Conservation (phyloP, 2,329 filamentous ascomycete species). For the Cytospora chrysosperma region DNA sequence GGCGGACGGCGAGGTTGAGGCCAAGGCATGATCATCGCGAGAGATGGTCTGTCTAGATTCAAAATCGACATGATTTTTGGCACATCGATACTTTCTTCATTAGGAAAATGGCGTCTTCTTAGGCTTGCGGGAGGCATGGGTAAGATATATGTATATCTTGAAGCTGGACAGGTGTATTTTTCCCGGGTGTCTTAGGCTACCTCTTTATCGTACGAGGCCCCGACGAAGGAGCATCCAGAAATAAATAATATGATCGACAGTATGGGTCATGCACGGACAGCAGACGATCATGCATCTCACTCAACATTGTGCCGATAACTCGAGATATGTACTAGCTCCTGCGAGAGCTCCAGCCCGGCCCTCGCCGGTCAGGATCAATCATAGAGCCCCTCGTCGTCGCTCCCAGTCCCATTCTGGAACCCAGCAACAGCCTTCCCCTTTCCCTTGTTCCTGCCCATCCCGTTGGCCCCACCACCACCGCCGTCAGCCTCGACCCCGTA, state of each 20-base stretch:
- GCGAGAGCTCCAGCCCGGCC: background rate
- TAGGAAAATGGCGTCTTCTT: no score
- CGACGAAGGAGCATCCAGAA: background rate
- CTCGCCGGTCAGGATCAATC: slow-evolving; percentile 33
- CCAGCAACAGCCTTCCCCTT: slow-evolving; percentile 56
- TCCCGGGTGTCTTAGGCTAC: background rate
- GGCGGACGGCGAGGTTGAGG: slow-evolving; percentile 32
- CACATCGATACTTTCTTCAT: background rate
- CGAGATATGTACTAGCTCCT: background rate
- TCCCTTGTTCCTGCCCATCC: slow-evolving; percentile 41
- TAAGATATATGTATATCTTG: no score
- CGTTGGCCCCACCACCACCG: slow-evolving; percentile 32
- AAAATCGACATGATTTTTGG: background rate
- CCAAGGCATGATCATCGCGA: slow-evolving; percentile 24
- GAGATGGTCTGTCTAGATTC: background rate
- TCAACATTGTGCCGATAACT: background rate
- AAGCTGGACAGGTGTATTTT: background rate
- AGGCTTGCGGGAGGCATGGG: no score
- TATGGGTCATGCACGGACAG: background rate
- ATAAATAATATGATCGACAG: background rate
- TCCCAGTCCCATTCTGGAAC: slow-evolving; percentile 54
- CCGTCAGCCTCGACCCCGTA: slow-evolving; percentile 31
- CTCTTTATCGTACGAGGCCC: background rate
- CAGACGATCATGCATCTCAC: background rate
- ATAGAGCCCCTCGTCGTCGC: slow-evolving; percentile 58